These are phyloP conservation scores for Citeromyces hawaiiensis DNA, from an alignment of 1,139 yeast genomes.

Conservation along the genomic window DNA sequence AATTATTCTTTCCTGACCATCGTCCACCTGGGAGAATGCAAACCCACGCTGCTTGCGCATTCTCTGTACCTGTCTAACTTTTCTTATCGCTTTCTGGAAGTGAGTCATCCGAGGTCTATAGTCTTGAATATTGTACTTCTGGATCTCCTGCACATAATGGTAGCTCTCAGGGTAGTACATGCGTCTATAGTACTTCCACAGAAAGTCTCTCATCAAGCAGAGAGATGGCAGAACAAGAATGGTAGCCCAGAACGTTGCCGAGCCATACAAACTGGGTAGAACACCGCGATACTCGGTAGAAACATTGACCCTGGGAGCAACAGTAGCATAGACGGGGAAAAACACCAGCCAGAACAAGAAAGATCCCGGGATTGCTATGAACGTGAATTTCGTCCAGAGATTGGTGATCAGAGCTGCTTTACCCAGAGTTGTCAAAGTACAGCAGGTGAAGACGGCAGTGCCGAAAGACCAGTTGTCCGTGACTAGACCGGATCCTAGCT, in stretches of 20 bases:
- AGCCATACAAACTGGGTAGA: slow-evolving; percentile 60
- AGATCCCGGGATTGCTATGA: slow-evolving; percentile 92
- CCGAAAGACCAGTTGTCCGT: slow-evolving; percentile 97
- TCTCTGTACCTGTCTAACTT: slow-evolving; percentile 95
- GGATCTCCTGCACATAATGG: slow-evolving; percentile 94
- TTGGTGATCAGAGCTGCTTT: slow-evolving; percentile 89
- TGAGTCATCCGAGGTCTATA: slow-evolving; percentile 92
- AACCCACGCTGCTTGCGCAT: slow-evolving; percentile 97
- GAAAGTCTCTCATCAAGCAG: slow-evolving; percentile 76
- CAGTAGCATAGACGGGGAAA: slow-evolving; percentile 75
- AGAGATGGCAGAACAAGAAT: slow-evolving; percentile 60
- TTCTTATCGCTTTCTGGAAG: slow-evolving; percentile 92
- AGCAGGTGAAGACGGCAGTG: slow-evolving; percentile 75
- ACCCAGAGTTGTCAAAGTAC: slow-evolving; percentile 81
- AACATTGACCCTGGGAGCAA: slow-evolving; percentile 77
- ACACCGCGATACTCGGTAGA: slow-evolving; percentile 82
- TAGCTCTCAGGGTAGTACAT: slow-evolving; percentile 85
- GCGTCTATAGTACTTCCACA: slow-evolving; percentile 91
- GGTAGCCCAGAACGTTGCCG: slow-evolving; percentile 77
- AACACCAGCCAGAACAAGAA: slow-evolving; percentile 71
- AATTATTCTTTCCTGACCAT: slow-evolving; percentile 82
- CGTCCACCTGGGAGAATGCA: slow-evolving; percentile 95
- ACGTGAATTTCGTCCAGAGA: slow-evolving; percentile 89
- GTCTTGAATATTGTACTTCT: slow-evolving; percentile 87
- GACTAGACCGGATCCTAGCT: slow-evolving; percentile 52